A percentile compares a stretch with the other conserved stretches of the same genome.
These are phyloP conservation scores for Rhodocollybia butyracea DNA, from an alignment of 768 basidiomycete species.

Conservation along the genomic window DNA sequence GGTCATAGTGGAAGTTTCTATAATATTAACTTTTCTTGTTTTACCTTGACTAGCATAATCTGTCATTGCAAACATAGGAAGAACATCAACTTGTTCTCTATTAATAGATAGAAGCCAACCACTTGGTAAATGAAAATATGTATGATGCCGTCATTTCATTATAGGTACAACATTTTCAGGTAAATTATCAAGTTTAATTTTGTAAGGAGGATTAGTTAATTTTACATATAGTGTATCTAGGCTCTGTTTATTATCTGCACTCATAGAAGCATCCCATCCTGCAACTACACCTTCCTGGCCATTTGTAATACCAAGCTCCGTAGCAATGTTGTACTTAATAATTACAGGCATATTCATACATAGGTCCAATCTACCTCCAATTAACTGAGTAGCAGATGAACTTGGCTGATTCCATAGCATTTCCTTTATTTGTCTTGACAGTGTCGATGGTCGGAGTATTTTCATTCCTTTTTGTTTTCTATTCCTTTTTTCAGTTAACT, in stretches of 20 bases:
- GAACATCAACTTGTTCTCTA: constrained; percentile 19
- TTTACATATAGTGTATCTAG: constrained; percentile 14
- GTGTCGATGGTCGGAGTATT: neutral
- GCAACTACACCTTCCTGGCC: constrained; percentile 9
- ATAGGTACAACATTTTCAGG: constrained; percentile 18
- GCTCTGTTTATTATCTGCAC: neutral
- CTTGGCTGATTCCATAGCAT: constrained; percentile 12
- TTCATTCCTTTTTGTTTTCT: neutral
- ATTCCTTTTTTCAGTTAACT: neutral
- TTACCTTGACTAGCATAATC: constrained; percentile 27
- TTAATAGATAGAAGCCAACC: neutral
- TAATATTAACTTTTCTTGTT: constrained; percentile 24
- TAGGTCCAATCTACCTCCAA: constrained; percentile 14
- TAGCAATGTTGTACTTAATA: constrained; percentile 12
- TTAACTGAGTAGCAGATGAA: constrained; percentile 7
- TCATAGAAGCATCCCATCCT: constrained; percentile 3
- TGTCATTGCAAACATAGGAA: constrained; percentile 25
- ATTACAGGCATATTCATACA: constrained; percentile 14
- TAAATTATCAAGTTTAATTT: constrained; percentile 6
- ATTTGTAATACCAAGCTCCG: constrained; percentile 6
- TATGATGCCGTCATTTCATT: neutral
- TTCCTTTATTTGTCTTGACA: neutral
- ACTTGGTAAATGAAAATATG: neutral
- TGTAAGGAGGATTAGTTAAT: constrained; percentile 1
- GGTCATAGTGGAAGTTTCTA: constrained; percentile 20